Evolutionary conservation across 306 rosid genomes (phyloP), one percentile per base, ranked within the genome.

Genomic region (Cicer pinnatifidum): DNA sequence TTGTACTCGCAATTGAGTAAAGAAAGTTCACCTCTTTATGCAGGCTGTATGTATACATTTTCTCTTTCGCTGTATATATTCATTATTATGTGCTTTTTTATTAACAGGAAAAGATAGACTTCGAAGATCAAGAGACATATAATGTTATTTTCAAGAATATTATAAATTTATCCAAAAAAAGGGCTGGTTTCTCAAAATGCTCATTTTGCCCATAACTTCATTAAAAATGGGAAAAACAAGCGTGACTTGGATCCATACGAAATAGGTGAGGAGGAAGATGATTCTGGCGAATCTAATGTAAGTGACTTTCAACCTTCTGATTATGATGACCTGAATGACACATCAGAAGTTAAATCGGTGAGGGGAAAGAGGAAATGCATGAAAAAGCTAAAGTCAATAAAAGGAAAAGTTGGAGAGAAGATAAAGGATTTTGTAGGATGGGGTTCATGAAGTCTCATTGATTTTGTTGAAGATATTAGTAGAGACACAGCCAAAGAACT

Each of bases 341-440:
- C 70, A n/a, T 68, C 37, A 38, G 77, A 57, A 53, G 40, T 70
- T 62, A 73, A 73, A 66, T 44, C 86, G 11, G 51, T 9, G 40
- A 53, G 70, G 69, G 82, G 83, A 74, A 80, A 72, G 72, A 84
- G 78, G 71, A 76, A 44, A 17, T 60, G 78, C 72, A 10, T 11
- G 72, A 73, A 56, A 80, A 75, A 85, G 75, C 13, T 56, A 8
- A 76, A 79, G 41, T 72, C 77, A 60, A 66, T 4, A 23, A 82
- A 78, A 72, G 81, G 64, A 74, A 84, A 78, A 74, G 82, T 0
- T 72, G 82, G 78, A 73, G 70, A 80, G 33, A 84, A 73, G 83
- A 82, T 77, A 76, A 83, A 48, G 28, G 88, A 88, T 64, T 89
- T 86, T 79, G 67, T 75, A 75, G 97, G 93, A 37, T 92, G 97